phyloP scores from a whole-genome alignment of 2,329 filamentous ascomycete genomes.

The Diplocarpon mali region DNA sequence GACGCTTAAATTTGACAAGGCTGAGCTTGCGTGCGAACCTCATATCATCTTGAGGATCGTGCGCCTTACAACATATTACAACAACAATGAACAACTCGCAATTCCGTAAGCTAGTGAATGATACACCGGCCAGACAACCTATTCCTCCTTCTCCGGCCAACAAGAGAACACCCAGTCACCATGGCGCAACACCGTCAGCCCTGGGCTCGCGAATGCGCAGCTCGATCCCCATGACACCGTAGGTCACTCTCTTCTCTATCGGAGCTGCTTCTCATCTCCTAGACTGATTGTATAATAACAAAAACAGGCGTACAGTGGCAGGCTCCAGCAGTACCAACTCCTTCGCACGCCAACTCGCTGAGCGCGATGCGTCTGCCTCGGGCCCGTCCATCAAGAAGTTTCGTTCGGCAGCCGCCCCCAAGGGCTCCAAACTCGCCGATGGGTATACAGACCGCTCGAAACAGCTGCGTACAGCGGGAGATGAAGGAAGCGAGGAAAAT shows the following conservation, averaged over 20 bases:
- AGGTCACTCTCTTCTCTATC: conserved; percentile 28
- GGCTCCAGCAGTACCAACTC: conserved; percentile 34
- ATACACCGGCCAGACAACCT: conserved; percentile 34
- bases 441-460: conserved; percentile 80
- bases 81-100: conserved; percentile 82
- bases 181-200: conserved; percentile 40
- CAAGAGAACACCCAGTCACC: conserved; percentile 27
- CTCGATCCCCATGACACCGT: conserved; percentile 93
- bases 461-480: conserved; percentile 44
- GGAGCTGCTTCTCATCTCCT: neutral
- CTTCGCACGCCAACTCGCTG: conserved; percentile 76
- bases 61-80: neutral
- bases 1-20: neutral
- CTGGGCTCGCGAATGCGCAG: conserved; percentile 69
- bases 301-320: conserved; percentile 14
- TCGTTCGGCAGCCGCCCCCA: conserved; percentile 63
- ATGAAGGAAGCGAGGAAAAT: conserved; percentile 35
- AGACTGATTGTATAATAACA: conserved; percentile 1
- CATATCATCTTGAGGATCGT: neutral
- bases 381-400: conserved; percentile 55
- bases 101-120: conserved; percentile 70
- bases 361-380: conserved; percentile 37
- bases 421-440: conserved; percentile 65
- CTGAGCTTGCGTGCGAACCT: neutral
- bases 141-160: conserved; percentile 11